These are phyloP conservation scores for Atkinsonella texensis DNA, from an alignment of 2,329 filamentous ascomycete genomes.

Conservation along the genomic window DNA sequence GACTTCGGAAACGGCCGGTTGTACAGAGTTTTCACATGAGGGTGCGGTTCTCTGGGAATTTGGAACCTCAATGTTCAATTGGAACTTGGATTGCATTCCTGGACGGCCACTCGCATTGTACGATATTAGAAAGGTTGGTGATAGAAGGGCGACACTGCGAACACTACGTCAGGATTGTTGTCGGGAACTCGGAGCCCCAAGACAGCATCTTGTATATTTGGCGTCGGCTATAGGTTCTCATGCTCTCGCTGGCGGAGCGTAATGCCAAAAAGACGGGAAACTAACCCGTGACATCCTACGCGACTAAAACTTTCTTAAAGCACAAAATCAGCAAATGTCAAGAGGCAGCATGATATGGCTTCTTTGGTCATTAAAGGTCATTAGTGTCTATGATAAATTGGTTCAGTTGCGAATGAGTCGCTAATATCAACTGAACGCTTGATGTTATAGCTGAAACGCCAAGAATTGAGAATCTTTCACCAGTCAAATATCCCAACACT, in stretches of 20 bases:
- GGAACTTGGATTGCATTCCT: not conserved
- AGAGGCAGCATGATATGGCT: not conserved
- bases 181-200: not conserved
- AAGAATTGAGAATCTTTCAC: not conserved
- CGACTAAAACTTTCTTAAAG: not conserved
- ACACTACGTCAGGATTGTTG: not conserved
- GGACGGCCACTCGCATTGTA: not conserved
- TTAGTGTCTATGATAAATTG: slow-evolving; percentile 9
- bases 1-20: not conserved
- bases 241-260: not conserved
- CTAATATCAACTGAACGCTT: not conserved
- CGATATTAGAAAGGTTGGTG: not conserved
- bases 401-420: not conserved
- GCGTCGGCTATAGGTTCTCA: not conserved
- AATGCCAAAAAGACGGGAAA: not conserved
- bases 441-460: not conserved
- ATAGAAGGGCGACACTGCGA: not conserved
- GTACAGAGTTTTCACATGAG: too few species aligned
- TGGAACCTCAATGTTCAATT: not conserved
- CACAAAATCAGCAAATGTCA: not conserved
- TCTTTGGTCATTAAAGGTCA: slow-evolving; percentile 1
- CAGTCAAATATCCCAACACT: not conserved
- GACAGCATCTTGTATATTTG: slow-evolving; percentile 1
- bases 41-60: too few species aligned
- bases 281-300: not conserved